Evolutionary conservation across 2,329 filamentous ascomycete genomes (phyloP).

Genomic region (Colletotrichum caudatum): DNA sequence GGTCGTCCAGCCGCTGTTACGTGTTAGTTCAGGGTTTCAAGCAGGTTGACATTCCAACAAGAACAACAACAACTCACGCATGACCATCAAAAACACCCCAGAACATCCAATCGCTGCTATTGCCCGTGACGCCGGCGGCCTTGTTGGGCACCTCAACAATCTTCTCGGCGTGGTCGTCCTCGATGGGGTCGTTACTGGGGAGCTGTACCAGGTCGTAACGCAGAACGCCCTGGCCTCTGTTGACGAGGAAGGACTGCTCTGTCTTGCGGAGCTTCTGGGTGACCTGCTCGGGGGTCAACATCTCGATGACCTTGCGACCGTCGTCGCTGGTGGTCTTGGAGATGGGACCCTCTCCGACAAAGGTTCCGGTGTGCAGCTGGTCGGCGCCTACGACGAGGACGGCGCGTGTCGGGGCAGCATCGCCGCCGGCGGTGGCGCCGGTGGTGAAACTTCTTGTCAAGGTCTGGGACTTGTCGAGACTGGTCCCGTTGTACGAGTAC

Average conservation of each 20-base stretch:
- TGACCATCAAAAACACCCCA: slow-evolving; percentile 99
- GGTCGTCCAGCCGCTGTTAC: slow-evolving; percentile 89
- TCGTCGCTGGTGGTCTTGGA: slow-evolving; percentile 89
- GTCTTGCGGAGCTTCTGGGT: slow-evolving; percentile 88
- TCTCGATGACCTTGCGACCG: slow-evolving; percentile 89
- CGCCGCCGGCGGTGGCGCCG: slow-evolving; percentile 49
- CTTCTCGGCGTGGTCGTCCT: slow-evolving; percentile 98
- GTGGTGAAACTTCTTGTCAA: slow-evolving; percentile 59
- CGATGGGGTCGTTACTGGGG: slow-evolving; percentile 96
- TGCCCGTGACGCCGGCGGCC: slow-evolving; percentile 57
- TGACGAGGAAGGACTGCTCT: slow-evolving; percentile 92
- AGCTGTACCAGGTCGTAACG: slow-evolving; percentile 96
- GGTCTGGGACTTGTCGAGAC: slow-evolving; percentile 50
- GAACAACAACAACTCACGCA: slow-evolving; percentile 69
- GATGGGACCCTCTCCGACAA: slow-evolving; percentile 87
- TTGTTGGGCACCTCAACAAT: slow-evolving; percentile 87
- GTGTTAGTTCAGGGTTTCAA: slow-evolving; percentile 30
- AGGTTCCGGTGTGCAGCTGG: slow-evolving; percentile 87
- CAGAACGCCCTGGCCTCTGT: slow-evolving; percentile 89
- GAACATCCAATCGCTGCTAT: slow-evolving; percentile 96
- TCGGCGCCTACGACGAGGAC: slow-evolving; percentile 91
- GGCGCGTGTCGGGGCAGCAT: slow-evolving; percentile 66
- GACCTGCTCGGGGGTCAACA: slow-evolving; percentile 95
- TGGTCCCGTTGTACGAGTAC: slow-evolving; percentile 73
- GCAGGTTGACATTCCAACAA: neutral